Evolutionary conservation across 495 filamentous ascomycete genomes (phyloP), one percentile per base, ranked within the genome.

Genomic region (Hypoxylon rickii): DNA sequence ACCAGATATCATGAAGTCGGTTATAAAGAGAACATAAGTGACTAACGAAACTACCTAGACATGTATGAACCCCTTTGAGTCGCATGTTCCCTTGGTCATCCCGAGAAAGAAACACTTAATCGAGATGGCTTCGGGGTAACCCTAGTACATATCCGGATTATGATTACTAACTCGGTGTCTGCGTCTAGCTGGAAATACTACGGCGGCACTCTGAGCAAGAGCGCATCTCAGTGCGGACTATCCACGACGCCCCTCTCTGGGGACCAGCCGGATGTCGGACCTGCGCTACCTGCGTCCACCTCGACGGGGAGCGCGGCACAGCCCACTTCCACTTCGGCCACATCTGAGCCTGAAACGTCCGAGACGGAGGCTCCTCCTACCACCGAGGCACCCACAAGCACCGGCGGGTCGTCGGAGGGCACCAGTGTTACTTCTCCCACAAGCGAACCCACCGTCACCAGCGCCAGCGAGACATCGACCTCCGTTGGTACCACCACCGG

Each of bases 171-270:
- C 24, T 29, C 24, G 24, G 24, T 4, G 10, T 10, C 24, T 29
- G 10, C 24, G 4, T 29, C 16, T 15, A 38, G 8, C 10, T 82
- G 66, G 66, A 47, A 73, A 24, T 76, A 76, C 58, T 82, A 82
- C 31, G 78, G 78, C 15, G 39, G 39, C 16, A 61, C 62, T 1
- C 66, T 82, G 0, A 62, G 64, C 1, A 52, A 40, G 0, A 68
- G 66, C 4, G 78, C 70, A 3, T 51, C 44, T 2, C 26, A 52
- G 0, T 80, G 78, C 46, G 75, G 73, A n/a, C 65, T 78, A 10
- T 62, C 71, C 21, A 74, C 72, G 1, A 74, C 69, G 3, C 77
- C 78, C 10, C 64, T 67, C 19, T 51, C 64, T 1, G 64, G 61
- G 5, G 24, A 29, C 3, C 64, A 67, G 32, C 49, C 55, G 3